Evolutionary conservation across 2,329 filamentous ascomycete species (phyloP), one percentile per base, ranked within the genome.

Genomic region (Ceratocystis albifundus): DNA sequence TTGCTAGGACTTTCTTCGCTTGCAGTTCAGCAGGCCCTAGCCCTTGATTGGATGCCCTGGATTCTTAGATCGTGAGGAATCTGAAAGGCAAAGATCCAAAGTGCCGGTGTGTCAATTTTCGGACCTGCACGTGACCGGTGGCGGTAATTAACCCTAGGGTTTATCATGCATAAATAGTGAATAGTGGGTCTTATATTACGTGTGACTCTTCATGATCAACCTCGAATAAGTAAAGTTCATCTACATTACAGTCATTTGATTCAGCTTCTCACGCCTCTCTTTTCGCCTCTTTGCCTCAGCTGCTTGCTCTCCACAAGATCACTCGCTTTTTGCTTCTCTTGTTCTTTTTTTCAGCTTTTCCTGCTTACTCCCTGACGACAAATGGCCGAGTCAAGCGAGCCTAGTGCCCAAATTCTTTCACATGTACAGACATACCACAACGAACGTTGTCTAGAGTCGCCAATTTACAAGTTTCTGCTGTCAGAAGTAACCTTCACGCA

Each of bases 401-500:
- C 70, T 10, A 70, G 70, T 67, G 59, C 69, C 15, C 65, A 64
- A n/a, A 69, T 66, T 44, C 68, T 70, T 45, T 59, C 70, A 15
- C 70, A 71, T 67, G 62, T 71, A 44, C 10, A 63, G 44, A 46
- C 67, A 62, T 71, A 71, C 65, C 70, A 71, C 66, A 44, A 61
- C 17, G 69, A 70, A n/a, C 69, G 70, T 63, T 69, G 70, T 67
- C 67, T 70, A 53, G 66, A 68, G 30, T 70, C 70, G 0, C 70
- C 70, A 1, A 70, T 71, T 53, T 71, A 71, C 65, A 68, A 69
- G 22, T 70, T 69, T 30, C 70, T 71, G 63, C 67, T 71, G 64
- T 66, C 65, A 25, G 61, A 67, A n/a, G 50, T 70, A 17, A 66
- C 30, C 5, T 70, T 71, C 25, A 70, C 70, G 1, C 70, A 71